Conservation (phyloP, 1,139 yeast species). For the Sugiyamaella sp. region DNA sequence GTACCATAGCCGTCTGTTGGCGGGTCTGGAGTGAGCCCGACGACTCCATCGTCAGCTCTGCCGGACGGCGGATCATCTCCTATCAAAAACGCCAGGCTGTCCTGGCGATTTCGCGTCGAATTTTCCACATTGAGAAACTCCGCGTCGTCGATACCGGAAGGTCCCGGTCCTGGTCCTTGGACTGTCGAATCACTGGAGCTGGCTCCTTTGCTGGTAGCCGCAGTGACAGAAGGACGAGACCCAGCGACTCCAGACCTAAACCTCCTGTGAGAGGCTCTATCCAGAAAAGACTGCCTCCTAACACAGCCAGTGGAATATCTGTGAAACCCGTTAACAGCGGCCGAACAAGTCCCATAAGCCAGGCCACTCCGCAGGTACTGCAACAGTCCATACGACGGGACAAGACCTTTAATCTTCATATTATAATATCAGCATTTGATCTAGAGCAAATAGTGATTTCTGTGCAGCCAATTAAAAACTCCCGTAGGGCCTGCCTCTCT, state of each 20-base stretch:
- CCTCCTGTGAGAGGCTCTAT: background rate
- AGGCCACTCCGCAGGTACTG: constrained; percentile 25
- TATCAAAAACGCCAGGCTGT: constrained; percentile 21
- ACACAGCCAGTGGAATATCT: constrained; percentile 8
- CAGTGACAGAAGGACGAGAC: background rate
- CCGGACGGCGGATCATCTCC: constrained; percentile 17
- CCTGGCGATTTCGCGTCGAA: constrained; percentile 11
- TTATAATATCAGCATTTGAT: constrained; percentile 15
- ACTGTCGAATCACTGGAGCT: background rate
- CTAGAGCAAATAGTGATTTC: constrained; percentile 2
- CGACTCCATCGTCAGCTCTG: background rate
- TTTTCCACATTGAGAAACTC: background rate
- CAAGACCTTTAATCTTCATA: constrained; percentile 20
- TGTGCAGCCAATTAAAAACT: too few species aligned
- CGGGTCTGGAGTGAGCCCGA: background rate
- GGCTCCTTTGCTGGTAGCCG: too few species aligned
- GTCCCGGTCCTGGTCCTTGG: background rate
- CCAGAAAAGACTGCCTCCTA: constrained; percentile 6
- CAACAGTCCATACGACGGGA: constrained; percentile 30
- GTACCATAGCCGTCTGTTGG: too few species aligned
- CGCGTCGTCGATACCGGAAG: background rate
- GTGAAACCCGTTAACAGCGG: background rate
- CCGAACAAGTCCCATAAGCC: background rate
- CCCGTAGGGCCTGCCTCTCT: constrained; percentile 5
- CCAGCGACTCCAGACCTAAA: constrained; percentile 3